Base-by-base conservation (phyloP, 108 stramenopile species). In the Pseudonitzschia multistriata region DNA sequence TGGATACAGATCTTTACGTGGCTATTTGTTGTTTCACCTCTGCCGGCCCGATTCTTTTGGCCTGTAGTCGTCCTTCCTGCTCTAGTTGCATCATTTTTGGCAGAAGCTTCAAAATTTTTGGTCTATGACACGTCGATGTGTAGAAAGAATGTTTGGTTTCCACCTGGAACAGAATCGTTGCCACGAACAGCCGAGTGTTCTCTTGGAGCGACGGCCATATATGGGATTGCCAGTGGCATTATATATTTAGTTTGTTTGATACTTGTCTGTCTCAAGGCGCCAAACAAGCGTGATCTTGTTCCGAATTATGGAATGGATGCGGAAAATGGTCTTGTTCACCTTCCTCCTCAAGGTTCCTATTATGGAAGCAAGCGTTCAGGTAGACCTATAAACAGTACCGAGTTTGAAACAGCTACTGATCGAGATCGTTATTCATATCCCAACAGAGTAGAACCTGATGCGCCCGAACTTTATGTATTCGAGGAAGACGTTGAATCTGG, bases 1-100 rank as follows among this genome's bases (percentile, higher is more conserved):
- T 57, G 28, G 28, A 61, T 56, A 24, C 2, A 84, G 83, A 74
- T 76, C 15, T 85, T 81, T 17, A 45, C 74, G 19, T 87, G 85
- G 86, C 77, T 89, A 4, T 81, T 89, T 72, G 82, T 85, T 15
- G 45, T 87, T 31, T 85, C 80, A 28, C 88, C 88, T 25, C 48
- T 89, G 11, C 88, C 88, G 0, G 85, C 78, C 27, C 77, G 62
- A 19, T 87, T 91, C 67, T 79, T 88, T 48, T 92, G 91, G 91
- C 82, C 91, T 3, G 85, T 85, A 28, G 50, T 89, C n/a, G 64
- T 92, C 5, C 61, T 92, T 19, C 91, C 91, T 33, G 59, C 79
- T 0, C 42, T 84, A 13, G 68, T 92, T 60, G 67, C 89, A 42
- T 69, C 85, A 11, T 84, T 89, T 64, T 63, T 86, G 19, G 77